These are phyloP conservation scores for Xylaria intraflava DNA, from an alignment of 495 filamentous ascomycete species.

Conservation along the genomic window DNA sequence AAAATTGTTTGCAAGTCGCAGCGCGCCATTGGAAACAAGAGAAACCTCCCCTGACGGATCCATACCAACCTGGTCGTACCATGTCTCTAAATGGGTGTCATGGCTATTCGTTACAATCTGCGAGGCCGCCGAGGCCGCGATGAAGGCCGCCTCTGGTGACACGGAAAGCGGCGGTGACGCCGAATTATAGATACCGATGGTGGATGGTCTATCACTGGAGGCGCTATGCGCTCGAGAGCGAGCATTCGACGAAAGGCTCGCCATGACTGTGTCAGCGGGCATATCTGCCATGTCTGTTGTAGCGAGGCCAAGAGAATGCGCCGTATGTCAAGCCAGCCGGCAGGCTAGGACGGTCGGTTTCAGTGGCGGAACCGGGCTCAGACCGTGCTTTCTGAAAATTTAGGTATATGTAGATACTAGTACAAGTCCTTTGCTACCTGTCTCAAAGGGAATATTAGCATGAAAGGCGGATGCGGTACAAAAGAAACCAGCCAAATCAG, in stretches of 20 bases:
- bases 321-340: conserved; percentile 16
- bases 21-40: conserved; percentile 66
- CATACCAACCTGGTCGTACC: conserved; percentile 58
- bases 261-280: conserved; percentile 31
- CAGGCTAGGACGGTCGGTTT: conserved; percentile 16
- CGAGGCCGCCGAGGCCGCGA: conserved; percentile 80
- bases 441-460: conserved; percentile 5
- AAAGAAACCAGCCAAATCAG: not conserved
- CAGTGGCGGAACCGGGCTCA: conserved; percentile 2
- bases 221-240: conserved; percentile 43
- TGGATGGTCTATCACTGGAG: conserved; percentile 50
- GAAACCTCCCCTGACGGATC: conserved; percentile 59
- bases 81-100: conserved; percentile 59
- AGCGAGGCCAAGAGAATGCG: conserved; percentile 21
- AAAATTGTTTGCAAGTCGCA: conserved; percentile 83
- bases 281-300: conserved; percentile 20
- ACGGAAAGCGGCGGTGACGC: conserved; percentile 59
- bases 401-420: conserved; percentile 2
- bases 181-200: conserved; percentile 38
- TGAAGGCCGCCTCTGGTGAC: conserved; percentile 76
- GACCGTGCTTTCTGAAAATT: conserved; percentile 5
- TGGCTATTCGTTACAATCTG: conserved; percentile 88
- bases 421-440: conserved; percentile 7
- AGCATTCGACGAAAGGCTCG: conserved; percentile 33
- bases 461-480: conserved; percentile 7